A percentile compares a stretch with the other conserved stretches of the same genome.
Conservation (phyloP, 2,329 filamentous ascomycete species). For the Stagonosporopsis tanaceti region DNA sequence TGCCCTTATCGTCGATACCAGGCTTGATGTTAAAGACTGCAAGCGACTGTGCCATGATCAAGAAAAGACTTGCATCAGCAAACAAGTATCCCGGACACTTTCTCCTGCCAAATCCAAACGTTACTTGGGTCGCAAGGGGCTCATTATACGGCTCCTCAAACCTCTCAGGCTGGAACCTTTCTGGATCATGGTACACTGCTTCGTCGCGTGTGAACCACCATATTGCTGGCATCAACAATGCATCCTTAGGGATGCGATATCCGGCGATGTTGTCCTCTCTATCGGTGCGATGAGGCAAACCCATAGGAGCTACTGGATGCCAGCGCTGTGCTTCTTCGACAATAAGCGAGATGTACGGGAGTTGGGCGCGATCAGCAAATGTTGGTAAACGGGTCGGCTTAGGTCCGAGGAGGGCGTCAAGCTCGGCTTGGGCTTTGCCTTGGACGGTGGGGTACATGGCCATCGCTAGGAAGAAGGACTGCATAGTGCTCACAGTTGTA, state of each 20-base stretch:
- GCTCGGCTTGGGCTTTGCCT: conserved; percentile 55
- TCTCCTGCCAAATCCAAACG: conserved; percentile 53
- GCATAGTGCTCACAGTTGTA: conserved; percentile 53
- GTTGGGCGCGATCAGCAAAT: conserved; percentile 54
- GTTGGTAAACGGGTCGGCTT: conserved; percentile 52
- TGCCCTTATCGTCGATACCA: conserved; percentile 47
- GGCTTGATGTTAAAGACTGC: conserved; percentile 57
- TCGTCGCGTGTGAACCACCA: conserved; percentile 55
- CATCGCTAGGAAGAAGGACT: conserved; percentile 61
- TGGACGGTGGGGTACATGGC: conserved; percentile 59
- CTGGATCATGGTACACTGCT: conserved; percentile 45
- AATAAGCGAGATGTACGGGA: conserved; percentile 49
- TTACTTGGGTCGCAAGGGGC: conserved; percentile 45
- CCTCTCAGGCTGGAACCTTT: conserved; percentile 55
- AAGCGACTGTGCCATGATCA: conserved; percentile 55
- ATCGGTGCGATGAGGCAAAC: conserved; percentile 39
- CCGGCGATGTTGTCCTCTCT: conserved; percentile 49
- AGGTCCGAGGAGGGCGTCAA: conserved; percentile 59
- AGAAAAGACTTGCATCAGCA: conserved; percentile 53
- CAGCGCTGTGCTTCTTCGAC: conserved; percentile 56
- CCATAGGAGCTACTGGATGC: conserved; percentile 43
- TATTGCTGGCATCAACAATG: conserved; percentile 47
- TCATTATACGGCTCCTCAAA: conserved; percentile 49
- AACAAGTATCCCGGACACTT: conserved; percentile 55
- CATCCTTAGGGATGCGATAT: conserved; percentile 53